Evolutionary conservation across 768 basidiomycete genomes (phyloP), one percentile per base, ranked within the genome.

Genomic region (Nidularia pulvinata): DNA sequence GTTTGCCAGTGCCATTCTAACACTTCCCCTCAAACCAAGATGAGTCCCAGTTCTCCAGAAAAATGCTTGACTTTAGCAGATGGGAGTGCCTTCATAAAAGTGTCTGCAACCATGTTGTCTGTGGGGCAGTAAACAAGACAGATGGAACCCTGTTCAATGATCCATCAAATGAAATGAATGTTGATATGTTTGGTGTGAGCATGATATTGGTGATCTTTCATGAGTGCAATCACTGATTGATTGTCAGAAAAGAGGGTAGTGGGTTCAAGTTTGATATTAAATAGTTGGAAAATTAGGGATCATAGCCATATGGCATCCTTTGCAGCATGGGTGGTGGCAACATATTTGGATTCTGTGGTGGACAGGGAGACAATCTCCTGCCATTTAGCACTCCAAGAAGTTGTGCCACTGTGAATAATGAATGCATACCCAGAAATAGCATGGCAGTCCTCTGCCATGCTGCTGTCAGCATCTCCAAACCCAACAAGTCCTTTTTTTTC

Each of bases 351-450:
- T 53, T 76, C 69, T 3, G 61, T 61, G 1, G 63, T 69, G 0
- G 62, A 68, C 6, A 69, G 54, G 1, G 59, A 48, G 7, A 70
- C 52, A 22, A 65, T 57, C 47, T 63, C 57, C 51, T 77, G 75
- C 30, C 60, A 58, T 54, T 68, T 70, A 5, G 67, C 61, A 14
- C 46, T 57, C 72, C 72, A 76, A 6, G 65, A 68, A 42, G 75
- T 61, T 3, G 66, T 57, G 3, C 65, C 63, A 9, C 69, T 64
- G 37, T 64, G 56, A 19, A 71, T 34, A 19, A 67, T 52, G 51
- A 67, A 69, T 3, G 65, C 61, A 50, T 68, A 72, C 25, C 71
- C 71, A 1, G 65, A 67, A 7, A 73, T 71, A 5, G 72, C 68
- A 30, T 62, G 48, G 7, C 68, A 36, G 60, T 70, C 57, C n/a